Percentiles rank a stretch among this genome's conserved stretches.
These are phyloP conservation scores for Phlyctochytrium arcticum DNA, from an alignment of 192 early-diverging fungal genomes.

Conservation along the genomic window DNA sequence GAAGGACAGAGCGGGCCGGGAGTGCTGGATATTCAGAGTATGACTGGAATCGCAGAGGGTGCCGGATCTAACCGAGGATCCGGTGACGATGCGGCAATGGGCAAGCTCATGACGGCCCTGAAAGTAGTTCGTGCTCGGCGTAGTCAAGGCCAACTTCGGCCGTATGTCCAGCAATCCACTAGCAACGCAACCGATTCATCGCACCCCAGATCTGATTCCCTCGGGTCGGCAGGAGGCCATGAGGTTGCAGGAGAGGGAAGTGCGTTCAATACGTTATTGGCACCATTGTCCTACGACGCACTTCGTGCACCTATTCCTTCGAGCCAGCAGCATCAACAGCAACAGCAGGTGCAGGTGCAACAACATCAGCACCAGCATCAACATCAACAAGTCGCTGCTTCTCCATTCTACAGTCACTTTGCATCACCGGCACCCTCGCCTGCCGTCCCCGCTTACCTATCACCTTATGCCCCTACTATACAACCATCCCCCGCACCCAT, in stretches of 20 bases:
- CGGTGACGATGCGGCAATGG: neutral
- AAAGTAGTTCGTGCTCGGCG: conserved; percentile 5
- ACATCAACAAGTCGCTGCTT: no score
- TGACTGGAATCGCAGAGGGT: neutral
- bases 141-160: neutral
- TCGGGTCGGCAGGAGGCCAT: neutral
- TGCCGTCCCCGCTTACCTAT: neutral
- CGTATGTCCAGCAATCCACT: neutral
- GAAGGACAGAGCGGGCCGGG: neutral
- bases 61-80: neutral
- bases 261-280: conserved; percentile 5
- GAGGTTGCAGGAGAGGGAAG: neutral
- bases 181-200: neutral
- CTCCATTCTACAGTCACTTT: neutral
- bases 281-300: conserved; percentile 11
- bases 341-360: neutral
- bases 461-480: no score
- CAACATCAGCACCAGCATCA: neutral
- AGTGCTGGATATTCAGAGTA: neutral
- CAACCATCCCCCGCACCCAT: no score
- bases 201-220: neutral
- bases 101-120: conserved; percentile 9
- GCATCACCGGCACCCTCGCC: neutral
- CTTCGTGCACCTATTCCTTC: neutral
- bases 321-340: neutral